phyloP scores from a whole-genome alignment of 306 rosid species.

The Cucurbita maxima region DNA sequence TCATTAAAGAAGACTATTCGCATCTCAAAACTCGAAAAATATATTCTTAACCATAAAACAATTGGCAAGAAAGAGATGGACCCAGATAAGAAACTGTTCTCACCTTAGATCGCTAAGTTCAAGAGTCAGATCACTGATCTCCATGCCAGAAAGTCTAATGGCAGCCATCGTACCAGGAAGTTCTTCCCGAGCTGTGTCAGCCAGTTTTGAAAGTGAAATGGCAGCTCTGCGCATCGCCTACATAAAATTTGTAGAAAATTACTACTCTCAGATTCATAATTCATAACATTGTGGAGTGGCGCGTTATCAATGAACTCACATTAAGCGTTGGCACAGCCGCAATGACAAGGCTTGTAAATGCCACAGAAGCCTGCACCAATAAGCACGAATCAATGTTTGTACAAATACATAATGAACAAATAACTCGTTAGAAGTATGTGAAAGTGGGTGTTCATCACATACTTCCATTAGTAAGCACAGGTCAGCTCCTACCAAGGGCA shows the following conservation, averaged over 20 bases:
- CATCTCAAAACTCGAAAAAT: neutral
- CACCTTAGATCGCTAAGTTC: constrained; percentile 80
- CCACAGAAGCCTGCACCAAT: constrained; percentile 66
- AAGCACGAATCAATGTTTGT: constrained; percentile 1
- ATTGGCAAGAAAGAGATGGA: neutral
- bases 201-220: constrained; percentile 72
- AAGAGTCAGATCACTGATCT: constrained; percentile 78
- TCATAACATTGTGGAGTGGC: neutral
- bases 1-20: neutral
- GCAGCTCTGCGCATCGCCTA: constrained; percentile 95
- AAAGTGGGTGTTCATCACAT: neutral
- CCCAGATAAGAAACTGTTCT: constrained; percentile 1
- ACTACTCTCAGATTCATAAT: neutral
- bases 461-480: neutral
- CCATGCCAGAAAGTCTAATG: constrained; percentile 92
- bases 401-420: neutral
- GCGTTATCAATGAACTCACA: constrained; percentile 35
- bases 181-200: constrained; percentile 87
- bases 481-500: neutral
- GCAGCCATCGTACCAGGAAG: constrained; percentile 99
- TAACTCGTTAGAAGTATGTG: neutral
- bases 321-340: constrained; percentile 70
- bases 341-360: constrained; percentile 70
- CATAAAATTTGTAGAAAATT: neutral
- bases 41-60: neutral